Evolutionary conservation across 768 basidiomycete genomes (phyloP).

Genomic region (Calvatia gigantea): DNA sequence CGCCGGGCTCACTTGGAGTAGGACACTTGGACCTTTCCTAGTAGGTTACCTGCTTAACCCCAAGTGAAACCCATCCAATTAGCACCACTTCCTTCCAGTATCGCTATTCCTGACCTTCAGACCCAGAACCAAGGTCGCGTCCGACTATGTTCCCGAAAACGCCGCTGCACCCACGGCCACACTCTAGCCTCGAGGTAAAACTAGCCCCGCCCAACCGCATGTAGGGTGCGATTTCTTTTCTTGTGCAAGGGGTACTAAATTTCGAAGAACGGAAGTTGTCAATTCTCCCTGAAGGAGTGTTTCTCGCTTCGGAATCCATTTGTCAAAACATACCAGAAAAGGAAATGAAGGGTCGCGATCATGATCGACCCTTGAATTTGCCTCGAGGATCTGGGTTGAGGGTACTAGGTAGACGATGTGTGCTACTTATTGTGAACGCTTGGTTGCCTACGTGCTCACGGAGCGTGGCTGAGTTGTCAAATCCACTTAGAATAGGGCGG

Average conservation of each 20-base stretch:
- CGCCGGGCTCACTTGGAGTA: no score
- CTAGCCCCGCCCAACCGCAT: neutral
- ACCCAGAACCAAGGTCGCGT: neutral
- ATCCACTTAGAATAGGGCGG: neutral
- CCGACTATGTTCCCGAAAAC: neutral
- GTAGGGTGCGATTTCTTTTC: neutral
- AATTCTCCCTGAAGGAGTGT: neutral
- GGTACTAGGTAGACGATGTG: no score
- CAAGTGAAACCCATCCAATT: neutral
- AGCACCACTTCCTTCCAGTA: neutral
- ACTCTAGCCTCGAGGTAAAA: constrained; percentile 7
- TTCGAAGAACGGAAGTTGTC: neutral
- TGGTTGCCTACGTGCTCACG: neutral
- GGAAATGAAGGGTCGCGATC: neutral
- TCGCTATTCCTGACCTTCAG: neutral
- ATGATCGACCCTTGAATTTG: neutral
- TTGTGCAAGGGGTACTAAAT: neutral
- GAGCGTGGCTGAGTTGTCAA: neutral
- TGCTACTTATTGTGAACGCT: neutral
- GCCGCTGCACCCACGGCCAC: neutral
- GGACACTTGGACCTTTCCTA: neutral
- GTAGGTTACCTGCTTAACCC: neutral
- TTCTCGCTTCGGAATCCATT: neutral
- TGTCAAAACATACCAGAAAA: neutral
- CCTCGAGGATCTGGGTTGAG: constrained; percentile 10